phyloP scores from a whole-genome alignment of 2,329 filamentous ascomycete genomes.

The Aspergillus fumigatiaffinis region DNA sequence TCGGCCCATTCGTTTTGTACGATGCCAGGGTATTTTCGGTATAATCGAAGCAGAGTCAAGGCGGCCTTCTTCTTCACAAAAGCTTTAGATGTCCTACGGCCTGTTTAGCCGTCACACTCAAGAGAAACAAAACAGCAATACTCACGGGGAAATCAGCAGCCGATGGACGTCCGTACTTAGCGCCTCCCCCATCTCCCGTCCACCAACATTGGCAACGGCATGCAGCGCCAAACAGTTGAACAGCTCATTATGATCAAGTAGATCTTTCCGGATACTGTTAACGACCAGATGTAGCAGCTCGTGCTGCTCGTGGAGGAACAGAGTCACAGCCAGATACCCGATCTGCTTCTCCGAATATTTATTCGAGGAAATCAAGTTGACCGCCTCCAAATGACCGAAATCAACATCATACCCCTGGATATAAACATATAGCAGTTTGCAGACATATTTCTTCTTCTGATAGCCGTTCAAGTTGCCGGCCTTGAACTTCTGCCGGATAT shows the following conservation, averaged over 20 bases:
- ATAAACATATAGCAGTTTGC: slow-evolving; percentile 99
- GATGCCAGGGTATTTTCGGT: slow-evolving; percentile 90
- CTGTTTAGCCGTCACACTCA: neutral
- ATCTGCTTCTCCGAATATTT: slow-evolving; percentile 99
- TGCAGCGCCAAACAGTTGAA: slow-evolving; percentile 96
- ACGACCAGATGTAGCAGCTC: slow-evolving; percentile 94
- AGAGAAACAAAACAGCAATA: slow-evolving; percentile 16
- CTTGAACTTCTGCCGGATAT: slow-evolving; percentile 98
- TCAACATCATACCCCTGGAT: slow-evolving; percentile 99
- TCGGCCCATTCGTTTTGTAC: slow-evolving; percentile 97
- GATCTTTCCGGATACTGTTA: slow-evolving; percentile 96
- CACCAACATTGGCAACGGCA: slow-evolving; percentile 95
- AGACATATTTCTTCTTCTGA: slow-evolving; percentile 99
- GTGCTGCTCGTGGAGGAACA: slow-evolving; percentile 96
- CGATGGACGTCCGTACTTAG: slow-evolving; percentile 88
- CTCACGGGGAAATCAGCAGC: slow-evolving; percentile 88
- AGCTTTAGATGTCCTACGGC: slow-evolving; percentile 70
- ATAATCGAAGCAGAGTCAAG: slow-evolving; percentile 83
- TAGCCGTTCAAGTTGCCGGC: slow-evolving; percentile 91
- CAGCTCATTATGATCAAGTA: slow-evolving; percentile 91
- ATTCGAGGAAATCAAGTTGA: slow-evolving; percentile 91
- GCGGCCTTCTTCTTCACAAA: slow-evolving; percentile 99
- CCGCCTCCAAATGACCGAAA: slow-evolving; percentile 95
- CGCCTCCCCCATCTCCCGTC: slow-evolving; percentile 95
- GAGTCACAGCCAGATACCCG: slow-evolving; percentile 92